Percentiles rank a stretch among this genome's conserved stretches.
Conservation (phyloP, 352 stramenopile genomes). For the Phytophthora rubi region DNA sequence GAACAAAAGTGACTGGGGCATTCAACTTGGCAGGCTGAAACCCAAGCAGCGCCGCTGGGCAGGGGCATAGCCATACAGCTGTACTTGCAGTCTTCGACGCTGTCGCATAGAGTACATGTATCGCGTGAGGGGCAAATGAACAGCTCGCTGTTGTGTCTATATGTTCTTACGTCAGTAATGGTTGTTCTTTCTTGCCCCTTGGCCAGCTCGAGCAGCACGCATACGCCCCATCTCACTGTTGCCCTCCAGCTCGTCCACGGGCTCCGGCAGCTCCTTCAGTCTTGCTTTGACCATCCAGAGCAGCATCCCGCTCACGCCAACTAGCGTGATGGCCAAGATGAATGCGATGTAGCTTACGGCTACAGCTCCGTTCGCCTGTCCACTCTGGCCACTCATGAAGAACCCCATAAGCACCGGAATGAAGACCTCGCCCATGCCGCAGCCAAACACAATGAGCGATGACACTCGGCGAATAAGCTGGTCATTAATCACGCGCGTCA, state of each 20-base stretch:
- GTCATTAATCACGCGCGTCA: constrained; percentile 85
- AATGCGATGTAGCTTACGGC: constrained; percentile 85
- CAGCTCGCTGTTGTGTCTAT: constrained; percentile 23
- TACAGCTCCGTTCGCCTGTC: constrained; percentile 71
- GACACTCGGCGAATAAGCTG: constrained; percentile 79
- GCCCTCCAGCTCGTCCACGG: constrained; percentile 41
- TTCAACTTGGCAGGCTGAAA: constrained; percentile 19
- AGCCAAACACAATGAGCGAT: constrained; percentile 87
- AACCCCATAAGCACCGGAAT: constrained; percentile 88
- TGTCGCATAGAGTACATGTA: not conserved
- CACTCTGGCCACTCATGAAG: constrained; percentile 86
- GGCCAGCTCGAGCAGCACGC: constrained; percentile 31
- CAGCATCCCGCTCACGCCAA: constrained; percentile 69
- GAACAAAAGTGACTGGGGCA: constrained; percentile 16
- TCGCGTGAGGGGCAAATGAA: constrained; percentile 4
- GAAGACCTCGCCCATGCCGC: constrained; percentile 84
- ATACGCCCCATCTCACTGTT: constrained; percentile 42
- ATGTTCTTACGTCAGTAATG: constrained; percentile 33
- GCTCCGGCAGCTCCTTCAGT: constrained; percentile 55
- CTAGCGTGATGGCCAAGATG: constrained; percentile 73
- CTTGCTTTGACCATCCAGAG: constrained; percentile 77
- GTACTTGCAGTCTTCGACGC: too few species aligned
- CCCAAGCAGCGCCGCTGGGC: not conserved
- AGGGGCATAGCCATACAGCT: too few species aligned
- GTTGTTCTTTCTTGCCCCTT: constrained; percentile 28